These are phyloP conservation scores for Hypoxylon rickii DNA, from an alignment of 495 filamentous ascomycete genomes.

Conservation along the genomic window DNA sequence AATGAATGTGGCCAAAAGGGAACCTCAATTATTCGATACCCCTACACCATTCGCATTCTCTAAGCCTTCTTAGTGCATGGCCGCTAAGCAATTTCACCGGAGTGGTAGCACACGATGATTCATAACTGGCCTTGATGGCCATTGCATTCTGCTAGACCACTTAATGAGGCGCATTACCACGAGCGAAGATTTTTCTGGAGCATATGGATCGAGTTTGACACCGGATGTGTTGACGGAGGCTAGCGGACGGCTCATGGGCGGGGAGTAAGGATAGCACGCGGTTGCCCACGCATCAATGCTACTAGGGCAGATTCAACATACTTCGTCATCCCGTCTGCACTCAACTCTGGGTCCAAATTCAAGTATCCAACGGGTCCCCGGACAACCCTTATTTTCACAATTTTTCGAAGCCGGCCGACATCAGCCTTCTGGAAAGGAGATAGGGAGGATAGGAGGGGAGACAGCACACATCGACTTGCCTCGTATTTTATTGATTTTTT, in stretches of 20 bases:
- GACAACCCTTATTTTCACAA: neutral
- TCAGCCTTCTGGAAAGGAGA: neutral
- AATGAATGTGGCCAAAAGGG: constrained; percentile 1
- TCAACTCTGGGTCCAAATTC: neutral
- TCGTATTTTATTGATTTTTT: neutral
- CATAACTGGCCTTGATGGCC: constrained; percentile 20
- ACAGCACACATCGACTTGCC: neutral
- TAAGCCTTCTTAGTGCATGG: constrained; percentile 14
- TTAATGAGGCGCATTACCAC: constrained; percentile 17
- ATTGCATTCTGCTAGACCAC: constrained; percentile 11
- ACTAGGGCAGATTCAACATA: neutral
- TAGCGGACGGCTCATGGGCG: neutral
- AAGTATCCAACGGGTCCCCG: too few relatives aligned
- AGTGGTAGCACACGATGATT: constrained; percentile 6
- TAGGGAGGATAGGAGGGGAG: too few relatives aligned
- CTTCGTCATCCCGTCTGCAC: too few relatives aligned
- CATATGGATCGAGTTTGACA: constrained; percentile 21
- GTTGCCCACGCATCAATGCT: too few relatives aligned
- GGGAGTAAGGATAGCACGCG: neutral
- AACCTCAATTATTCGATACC: constrained; percentile 20
- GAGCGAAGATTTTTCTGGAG: constrained; percentile 5
- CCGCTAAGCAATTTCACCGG: constrained; percentile 7
- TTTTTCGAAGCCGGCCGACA: neutral
- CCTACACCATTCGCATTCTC: constrained; percentile 1
- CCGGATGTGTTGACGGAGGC: neutral